A percentile compares a stretch with the other conserved stretches of the same genome.
Conservation (phyloP, 2,329 filamentous ascomycete genomes). For the Paramyrothecium sp. region DNA sequence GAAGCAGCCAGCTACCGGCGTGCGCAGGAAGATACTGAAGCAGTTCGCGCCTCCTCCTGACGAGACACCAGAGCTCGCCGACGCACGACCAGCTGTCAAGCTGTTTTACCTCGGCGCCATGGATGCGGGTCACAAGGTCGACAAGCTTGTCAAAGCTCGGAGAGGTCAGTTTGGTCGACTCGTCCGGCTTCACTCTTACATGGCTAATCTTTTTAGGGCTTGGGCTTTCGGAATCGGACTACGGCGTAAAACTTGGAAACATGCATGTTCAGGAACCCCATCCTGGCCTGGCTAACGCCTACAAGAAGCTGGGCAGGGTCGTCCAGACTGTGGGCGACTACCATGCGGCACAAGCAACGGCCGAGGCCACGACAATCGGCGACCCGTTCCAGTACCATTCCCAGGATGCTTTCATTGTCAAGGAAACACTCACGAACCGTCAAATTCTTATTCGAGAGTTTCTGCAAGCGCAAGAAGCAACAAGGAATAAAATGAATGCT, state of each 20-base stretch:
- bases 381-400: constrained; percentile 95
- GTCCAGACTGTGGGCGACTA: constrained; percentile 93
- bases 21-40: constrained; percentile 92
- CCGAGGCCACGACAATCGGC: constrained; percentile 90
- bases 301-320: constrained; percentile 90
- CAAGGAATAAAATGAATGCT: constrained; percentile 78
- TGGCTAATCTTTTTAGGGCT: constrained; percentile 59
- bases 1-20: constrained; percentile 95
- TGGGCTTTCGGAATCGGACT: constrained; percentile 87
- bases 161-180: constrained; percentile 60
- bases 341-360: constrained; percentile 93
- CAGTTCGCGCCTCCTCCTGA: constrained; percentile 97
- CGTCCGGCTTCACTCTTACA: neutral
- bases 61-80: constrained; percentile 90
- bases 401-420: constrained; percentile 94
- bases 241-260: constrained; percentile 82
- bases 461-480: constrained; percentile 82
- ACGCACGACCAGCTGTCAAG: constrained; percentile 88
- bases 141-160: constrained; percentile 87
- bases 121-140: constrained; percentile 96
- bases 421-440: constrained; percentile 95
- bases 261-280: constrained; percentile 93
- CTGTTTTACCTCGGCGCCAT: constrained; percentile 93
- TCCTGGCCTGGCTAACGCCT: constrained; percentile 81
- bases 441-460: constrained; percentile 95